Base-by-base conservation (phyloP, 495 filamentous ascomycete genomes). In the Aspergillus haitiensis region DNA sequence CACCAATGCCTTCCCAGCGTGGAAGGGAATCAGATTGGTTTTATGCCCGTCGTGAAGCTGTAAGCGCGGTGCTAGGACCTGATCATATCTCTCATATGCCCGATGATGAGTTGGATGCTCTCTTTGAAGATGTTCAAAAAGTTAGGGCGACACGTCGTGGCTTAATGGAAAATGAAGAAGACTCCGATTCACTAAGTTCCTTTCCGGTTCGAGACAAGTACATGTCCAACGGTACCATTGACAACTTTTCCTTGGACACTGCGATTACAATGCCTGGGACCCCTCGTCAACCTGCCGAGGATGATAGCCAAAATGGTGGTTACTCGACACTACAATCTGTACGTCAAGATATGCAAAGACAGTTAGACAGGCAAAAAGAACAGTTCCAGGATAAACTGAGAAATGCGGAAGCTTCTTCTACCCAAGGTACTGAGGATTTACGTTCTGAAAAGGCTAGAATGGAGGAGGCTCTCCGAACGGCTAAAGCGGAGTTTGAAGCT, bases 181-280 rank as follows among this genome's bases (percentile, higher is more conserved):
- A 97, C 69, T 82, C 86, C 54, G 94, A 97, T 64, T 97, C 93
- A 0, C 84, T 91, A 21, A 88, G 88, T 34, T 96, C 92, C 8
- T 96, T 92, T 71, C 88, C 90, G 2, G 79, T 93, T 33, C 82
- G 94, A 46, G 94, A 99, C 60, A 99, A 99, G 67, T 97, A 98
- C 72, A 87, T 95, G 80, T 97, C 92, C 5, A 94, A 89, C 68
- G 92, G 92, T 12, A 99, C 95, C 4, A 81, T 97, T 40, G 94
- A 99, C 70, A 96, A 96, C 70, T 94, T 98, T 67, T 98, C 95
- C 12, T 80, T 98, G 21, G 94, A 99, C 65, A 99, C 95, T 5
- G 86, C 86, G 2, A 81, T 98, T 42, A 99, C 94, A 2, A 89
- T 96, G 79, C 94, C 95, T 6, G 93, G 91, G 1, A 97, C 93